These are phyloP conservation scores for Lachancea nothofagi DNA, from an alignment of 805 yeast species.

Conservation along the genomic window DNA sequence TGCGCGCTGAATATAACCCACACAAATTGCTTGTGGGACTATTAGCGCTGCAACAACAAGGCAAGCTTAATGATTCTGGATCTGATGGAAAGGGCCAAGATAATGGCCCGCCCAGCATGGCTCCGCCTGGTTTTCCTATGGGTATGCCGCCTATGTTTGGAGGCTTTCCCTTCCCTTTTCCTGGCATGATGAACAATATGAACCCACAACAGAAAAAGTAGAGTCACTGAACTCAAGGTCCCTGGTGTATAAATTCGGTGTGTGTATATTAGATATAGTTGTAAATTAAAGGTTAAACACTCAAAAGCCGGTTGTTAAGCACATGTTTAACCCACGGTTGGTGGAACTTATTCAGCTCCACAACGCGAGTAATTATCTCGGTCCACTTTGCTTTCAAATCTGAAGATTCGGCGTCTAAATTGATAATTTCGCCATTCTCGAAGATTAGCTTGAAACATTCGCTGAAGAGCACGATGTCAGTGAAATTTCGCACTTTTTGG, in stretches of 20 bases:
- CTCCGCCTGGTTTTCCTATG: constrained; percentile 29
- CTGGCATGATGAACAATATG: constrained; percentile 37
- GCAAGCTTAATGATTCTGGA: constrained; percentile 39
- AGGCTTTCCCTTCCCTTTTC: constrained; percentile 34
- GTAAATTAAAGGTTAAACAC: not conserved
- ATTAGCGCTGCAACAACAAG: constrained; percentile 33
- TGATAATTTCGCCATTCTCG: constrained; percentile 74
- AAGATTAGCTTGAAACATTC: constrained; percentile 73
- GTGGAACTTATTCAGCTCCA: constrained; percentile 50
- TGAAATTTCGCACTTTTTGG: constrained; percentile 51
- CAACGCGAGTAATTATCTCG: constrained; percentile 47
- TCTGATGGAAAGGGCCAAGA: constrained; percentile 17
- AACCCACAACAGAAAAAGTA: constrained; percentile 22
- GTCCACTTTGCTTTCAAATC: constrained; percentile 65
- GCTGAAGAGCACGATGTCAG: constrained; percentile 63
- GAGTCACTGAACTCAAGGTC: not conserved
- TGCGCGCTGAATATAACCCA: constrained; percentile 76
- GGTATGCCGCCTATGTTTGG: constrained; percentile 32
- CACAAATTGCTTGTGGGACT: constrained; percentile 64
- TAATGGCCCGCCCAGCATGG: constrained; percentile 13
- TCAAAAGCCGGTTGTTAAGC: constrained; percentile 2
- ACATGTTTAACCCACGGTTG: constrained; percentile 58
- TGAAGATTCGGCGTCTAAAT: constrained; percentile 75
- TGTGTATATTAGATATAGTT: not conserved
- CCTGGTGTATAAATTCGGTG: not conserved